Base-by-base conservation (phyloP, 768 basidiomycete genomes). In the Tulasnella sp. region DNA sequence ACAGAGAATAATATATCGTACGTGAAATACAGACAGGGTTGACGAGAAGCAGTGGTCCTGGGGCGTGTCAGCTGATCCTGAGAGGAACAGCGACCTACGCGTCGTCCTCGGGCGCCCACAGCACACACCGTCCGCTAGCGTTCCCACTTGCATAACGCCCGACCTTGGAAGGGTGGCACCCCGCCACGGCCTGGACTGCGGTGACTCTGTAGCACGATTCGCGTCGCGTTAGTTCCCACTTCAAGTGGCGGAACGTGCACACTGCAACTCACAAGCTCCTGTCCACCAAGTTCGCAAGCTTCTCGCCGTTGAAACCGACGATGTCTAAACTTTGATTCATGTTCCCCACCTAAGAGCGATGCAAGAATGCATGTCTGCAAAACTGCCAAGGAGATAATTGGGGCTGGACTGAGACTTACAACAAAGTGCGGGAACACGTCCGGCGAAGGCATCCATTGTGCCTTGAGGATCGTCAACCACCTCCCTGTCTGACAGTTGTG, bases 151-250 rank as follows among this genome's bases (percentile, higher is more conserved):
- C 94, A 34, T 88, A 92, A 38, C 94, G 89, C 82, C 93, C 93
- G 2, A 93, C 87, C 31, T 93, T 85, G 78, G 83, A 91, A 0
- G 94, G 94, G 84, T 95, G 94, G 19, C 93, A 94, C 82, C 92
- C 93, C 10, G 94, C 94, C n/a, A 95, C 94, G n/a, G 94, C 94
- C 85, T 95, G 94, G 5, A 92, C 92, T 1, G 94, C 94, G 31
- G 92, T 90, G 80, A 95, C 91, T 81, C 93, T 94, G 56, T 39
- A 76, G 79, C 14, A 38, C 31, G 3, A 74, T 16, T 36, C 38
- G 27, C 62, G 38, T 27, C 42, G 21, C 48, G 27, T 68, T 36
- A 68, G 34, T 34, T 36, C 16, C 18, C 31, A 9, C 56, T 56
- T 14, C 10, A 71, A 24, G 12, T 27, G 10, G 44, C 2, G 27